Base-by-base conservation (phyloP, 2,329 filamentous ascomycete species). In the Periconia sp. region DNA sequence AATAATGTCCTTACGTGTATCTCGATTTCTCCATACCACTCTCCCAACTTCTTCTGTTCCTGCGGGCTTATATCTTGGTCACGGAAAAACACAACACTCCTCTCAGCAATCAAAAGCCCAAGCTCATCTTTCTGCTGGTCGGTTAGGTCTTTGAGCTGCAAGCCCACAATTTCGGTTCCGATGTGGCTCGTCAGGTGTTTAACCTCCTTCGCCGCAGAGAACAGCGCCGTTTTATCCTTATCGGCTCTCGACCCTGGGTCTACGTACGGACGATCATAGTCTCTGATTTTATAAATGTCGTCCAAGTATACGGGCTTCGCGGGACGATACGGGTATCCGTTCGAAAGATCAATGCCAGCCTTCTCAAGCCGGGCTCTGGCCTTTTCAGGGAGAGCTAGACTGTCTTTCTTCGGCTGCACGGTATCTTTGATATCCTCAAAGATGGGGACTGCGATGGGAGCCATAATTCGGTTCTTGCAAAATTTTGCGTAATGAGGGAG, bases 311-410 rank as follows among this genome's bases (percentile, higher is more conserved):
- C 74, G 0, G 88, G 88, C 45, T 80, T 80, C 0, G 84, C 81
- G 1, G 87, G 87, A 0, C 87, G 82, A 62, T 90, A 90, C 0
- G 88, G 88, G 59, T 91, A 91, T 0, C 88, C 88, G 1, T 83
- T 74, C 1, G 85, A 87, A 2, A 91, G 77, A 65, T 91, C 86
- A 49, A 91, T 81, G 1, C 85, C 87, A 0, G 85, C 86, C 56
- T 88, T 89, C 60, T 85, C 82, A 0, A 91, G 77, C 3, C 88
- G 80, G 46, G 79, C 75, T 1, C 80, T 78, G 1, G 87, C 76
- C 1, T 81, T 62, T 10, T 78, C 78, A 2, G 88, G 88, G 7
- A 91, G 76, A 1, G 78, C 79, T 1, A 91, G 77, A 0, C 75
- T 85, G 65, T 90, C 86, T 63, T 89, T 90, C 57, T 74, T 79